phyloP scores from a whole-genome alignment of 139 green algal species.

The Picochlorum sp. region DNA sequence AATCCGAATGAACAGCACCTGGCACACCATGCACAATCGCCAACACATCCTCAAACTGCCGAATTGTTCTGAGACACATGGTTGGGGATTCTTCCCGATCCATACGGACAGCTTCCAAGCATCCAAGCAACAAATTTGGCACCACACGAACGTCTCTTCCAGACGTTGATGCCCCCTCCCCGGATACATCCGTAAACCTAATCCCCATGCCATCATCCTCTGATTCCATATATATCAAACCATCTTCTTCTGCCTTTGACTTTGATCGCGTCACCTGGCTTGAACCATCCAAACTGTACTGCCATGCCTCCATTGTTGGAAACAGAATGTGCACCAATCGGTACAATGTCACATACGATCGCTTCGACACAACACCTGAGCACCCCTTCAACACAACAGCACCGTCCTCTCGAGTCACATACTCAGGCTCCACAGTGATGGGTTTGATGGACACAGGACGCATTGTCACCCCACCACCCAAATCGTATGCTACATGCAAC shows the following conservation, averaged over 20 bases:
- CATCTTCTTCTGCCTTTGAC: background rate
- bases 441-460: conserved; percentile 13
- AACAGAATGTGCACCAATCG: conserved; percentile 15
- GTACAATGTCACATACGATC: conserved; percentile 16
- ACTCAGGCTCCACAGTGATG: background rate
- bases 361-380: conserved; percentile 4
- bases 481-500: conserved; percentile 17
- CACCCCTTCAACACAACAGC: background rate
- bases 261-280: background rate
- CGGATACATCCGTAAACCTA: background rate
- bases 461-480: conserved; percentile 9
- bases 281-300: conserved; percentile 9
- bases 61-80: conserved; percentile 21
- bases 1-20: background rate
- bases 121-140: conserved; percentile 1
- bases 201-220: background rate
- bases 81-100: too few relatives aligned
- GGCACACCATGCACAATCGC: background rate
- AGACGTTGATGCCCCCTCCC: too few relatives aligned
- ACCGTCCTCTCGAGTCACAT: too few relatives aligned
- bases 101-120: background rate
- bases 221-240: background rate
- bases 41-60: conserved; percentile 15
- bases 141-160: background rate
- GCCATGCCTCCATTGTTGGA: conserved; percentile 15